A percentile compares a stretch with the other conserved stretches of the same genome.
Evolutionary conservation across 768 basidiomycete species (phyloP).

Genomic region (Suillus lakei): DNA sequence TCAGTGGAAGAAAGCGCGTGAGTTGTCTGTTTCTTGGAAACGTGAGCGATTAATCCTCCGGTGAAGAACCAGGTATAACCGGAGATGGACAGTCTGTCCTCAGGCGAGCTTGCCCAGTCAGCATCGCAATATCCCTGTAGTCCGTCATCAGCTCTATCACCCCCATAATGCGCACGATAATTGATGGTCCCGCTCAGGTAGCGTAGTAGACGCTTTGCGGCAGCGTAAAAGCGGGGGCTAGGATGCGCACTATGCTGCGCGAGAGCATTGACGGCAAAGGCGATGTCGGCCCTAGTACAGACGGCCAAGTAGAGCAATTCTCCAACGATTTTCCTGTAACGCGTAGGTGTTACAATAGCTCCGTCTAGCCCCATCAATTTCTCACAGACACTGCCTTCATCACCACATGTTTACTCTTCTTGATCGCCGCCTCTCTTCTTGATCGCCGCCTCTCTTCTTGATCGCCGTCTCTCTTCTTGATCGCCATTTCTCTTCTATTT

Average conservation of each 20-base stretch:
- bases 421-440: no score
- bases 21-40: conserved; percentile 19
- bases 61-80: conserved; percentile 29
- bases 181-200: conserved; percentile 31
- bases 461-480: no score
- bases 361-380: no score
- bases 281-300: conserved; percentile 39
- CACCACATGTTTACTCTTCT: no score
- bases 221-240: conserved; percentile 23
- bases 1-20: conserved; percentile 26
- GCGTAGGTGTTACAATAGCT: no score
- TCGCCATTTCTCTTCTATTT: no score
- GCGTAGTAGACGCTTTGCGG: conserved; percentile 26
- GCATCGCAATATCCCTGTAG: conserved; percentile 17
- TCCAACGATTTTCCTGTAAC: background rate
- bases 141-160: background rate
- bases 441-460: no score
- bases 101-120: conserved; percentile 15
- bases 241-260: conserved; percentile 37
- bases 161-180: conserved; percentile 16
- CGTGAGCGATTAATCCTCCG: conserved; percentile 15
- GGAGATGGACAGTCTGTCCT: conserved; percentile 17
- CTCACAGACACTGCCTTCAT: no score
- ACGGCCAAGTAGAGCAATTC: conserved; percentile 14
- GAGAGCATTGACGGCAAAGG: conserved; percentile 34